These are phyloP conservation scores for Trichoderma sp. DNA, from an alignment of 2,329 filamentous ascomycete species.

Conservation along the genomic window DNA sequence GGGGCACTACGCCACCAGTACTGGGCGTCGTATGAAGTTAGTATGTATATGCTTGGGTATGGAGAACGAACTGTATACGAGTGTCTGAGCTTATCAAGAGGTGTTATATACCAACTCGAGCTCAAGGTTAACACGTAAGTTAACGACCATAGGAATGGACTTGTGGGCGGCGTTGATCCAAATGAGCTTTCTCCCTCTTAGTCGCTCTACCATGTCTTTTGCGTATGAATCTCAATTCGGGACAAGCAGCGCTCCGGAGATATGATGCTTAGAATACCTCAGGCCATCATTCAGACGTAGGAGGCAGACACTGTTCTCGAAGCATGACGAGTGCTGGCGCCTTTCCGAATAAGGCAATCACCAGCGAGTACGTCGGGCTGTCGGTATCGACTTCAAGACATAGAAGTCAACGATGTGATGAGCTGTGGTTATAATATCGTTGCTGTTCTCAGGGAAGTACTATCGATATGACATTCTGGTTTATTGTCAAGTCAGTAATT, in stretches of 20 bases:
- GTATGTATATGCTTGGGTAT: background rate
- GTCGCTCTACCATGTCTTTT: too few species aligned
- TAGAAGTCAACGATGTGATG: background rate
- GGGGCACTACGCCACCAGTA: slow-evolving; percentile 10
- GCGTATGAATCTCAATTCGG: too few species aligned
- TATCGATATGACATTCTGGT: background rate
- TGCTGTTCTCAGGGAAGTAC: background rate
- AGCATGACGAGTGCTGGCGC: background rate
- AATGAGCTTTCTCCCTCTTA: too few species aligned
- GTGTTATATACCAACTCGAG: background rate
- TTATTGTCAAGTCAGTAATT: too few species aligned
- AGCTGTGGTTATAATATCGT: background rate
- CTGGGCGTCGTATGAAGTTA: background rate
- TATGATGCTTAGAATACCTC: too few species aligned
- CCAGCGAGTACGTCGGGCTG: background rate
- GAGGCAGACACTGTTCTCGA: too few species aligned
- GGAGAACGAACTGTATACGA: background rate
- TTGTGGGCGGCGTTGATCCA: background rate
- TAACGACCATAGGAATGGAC: background rate
- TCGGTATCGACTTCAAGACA: background rate
- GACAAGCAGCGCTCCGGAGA: too few species aligned
- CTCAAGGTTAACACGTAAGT: background rate
- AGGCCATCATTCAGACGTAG: too few species aligned
- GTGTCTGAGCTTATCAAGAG: background rate
- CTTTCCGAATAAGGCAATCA: background rate